Base-by-base conservation (phyloP, 768 basidiomycete species). In the Hebeloma cylindrosporum region DNA sequence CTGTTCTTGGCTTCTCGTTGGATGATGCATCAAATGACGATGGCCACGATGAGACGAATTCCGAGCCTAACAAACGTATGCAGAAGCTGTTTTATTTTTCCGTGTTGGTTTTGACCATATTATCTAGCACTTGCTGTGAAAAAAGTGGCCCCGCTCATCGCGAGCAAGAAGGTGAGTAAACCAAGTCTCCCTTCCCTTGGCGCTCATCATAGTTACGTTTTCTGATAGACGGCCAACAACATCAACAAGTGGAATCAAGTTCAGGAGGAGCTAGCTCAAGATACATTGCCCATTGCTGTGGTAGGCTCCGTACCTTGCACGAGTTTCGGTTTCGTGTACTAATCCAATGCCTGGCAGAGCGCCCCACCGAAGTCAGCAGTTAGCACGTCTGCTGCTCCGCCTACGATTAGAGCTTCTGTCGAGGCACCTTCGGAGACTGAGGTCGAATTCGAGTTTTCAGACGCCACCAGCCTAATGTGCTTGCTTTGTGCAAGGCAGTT, bases 241-340 rank as follows among this genome's bases (percentile, higher is more conserved):
- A 97, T 99, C 60, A 84, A 78, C 58, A 97, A 98, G 62, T 99
- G 95, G 96, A 98, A 94, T 61, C 86, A 85, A 69, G 90, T 94
- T 7, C 91, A 95, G 66, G 86, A 85, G 66, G 94, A 93, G 58
- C 75, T 96, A 38, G 79, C 77, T 26, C 73, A 79, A 48, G 65
- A 71, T 31, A 45, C 68, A 23, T 60, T 58, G 45, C 49, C 59
- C 45, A 28, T 47, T 57, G 30, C 51, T 14, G 40, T 30, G 39
- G 55, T 48, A 41, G 43, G 11, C 14, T 2, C 34, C 16, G 28
- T 25, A 5, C 10, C 9, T 42, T 28, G 20, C 34, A 27, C 3
- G 22, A 6, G 20, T 10, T 20, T 25, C 11, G 22, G 23, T 29
- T 48, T 33, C 59, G 22, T 42, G 43, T 27, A 40, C 31, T 33